Percentiles rank a stretch among this genome's conserved stretches.
phyloP scores from a whole-genome alignment of 2,329 filamentous ascomycete species.

The Aaosphaeria pasadenensis region DNA sequence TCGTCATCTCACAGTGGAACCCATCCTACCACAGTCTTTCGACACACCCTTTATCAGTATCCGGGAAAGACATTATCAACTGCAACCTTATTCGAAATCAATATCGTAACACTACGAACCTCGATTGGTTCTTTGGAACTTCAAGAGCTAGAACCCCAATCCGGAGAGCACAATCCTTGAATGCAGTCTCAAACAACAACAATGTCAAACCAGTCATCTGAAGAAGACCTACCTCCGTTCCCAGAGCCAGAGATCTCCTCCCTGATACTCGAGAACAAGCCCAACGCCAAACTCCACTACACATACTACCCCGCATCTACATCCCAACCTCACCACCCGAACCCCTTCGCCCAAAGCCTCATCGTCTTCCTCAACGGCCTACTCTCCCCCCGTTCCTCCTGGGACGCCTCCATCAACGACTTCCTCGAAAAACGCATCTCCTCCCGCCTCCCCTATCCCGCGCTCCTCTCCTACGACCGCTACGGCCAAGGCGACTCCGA shows the following conservation, averaged over 20 bases:
- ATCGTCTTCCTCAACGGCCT: constrained; percentile 47
- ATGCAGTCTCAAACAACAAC: neutral
- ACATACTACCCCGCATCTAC: constrained; percentile 32
- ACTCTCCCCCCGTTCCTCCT: constrained; percentile 39
- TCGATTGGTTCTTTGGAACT: neutral
- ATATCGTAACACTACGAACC: too few relatives aligned
- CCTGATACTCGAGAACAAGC: constrained; percentile 25
- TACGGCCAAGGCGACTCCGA: constrained; percentile 56
- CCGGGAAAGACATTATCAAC: too few relatives aligned
- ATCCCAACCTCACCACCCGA: constrained; percentile 17
- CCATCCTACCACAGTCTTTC: too few relatives aligned
- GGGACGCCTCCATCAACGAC: constrained; percentile 32
- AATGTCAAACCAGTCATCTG: constrained; percentile 15
- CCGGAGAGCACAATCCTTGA: too few relatives aligned
- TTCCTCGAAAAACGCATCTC: constrained; percentile 26
- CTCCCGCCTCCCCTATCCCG: constrained; percentile 31
- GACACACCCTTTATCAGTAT: too few relatives aligned
- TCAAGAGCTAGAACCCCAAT: too few relatives aligned
- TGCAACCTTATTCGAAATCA: too few relatives aligned
- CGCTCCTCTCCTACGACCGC: constrained; percentile 56
- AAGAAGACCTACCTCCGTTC: constrained; percentile 27
- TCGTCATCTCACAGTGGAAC: too few relatives aligned
- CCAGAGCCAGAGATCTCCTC: constrained; percentile 27
- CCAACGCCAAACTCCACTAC: constrained; percentile 27
- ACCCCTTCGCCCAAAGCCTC: constrained; percentile 35